These are phyloP conservation scores for Sphagnum fallax DNA, from an alignment of 228 moss, liverwort and hornwort species.

Conservation along the genomic window DNA sequence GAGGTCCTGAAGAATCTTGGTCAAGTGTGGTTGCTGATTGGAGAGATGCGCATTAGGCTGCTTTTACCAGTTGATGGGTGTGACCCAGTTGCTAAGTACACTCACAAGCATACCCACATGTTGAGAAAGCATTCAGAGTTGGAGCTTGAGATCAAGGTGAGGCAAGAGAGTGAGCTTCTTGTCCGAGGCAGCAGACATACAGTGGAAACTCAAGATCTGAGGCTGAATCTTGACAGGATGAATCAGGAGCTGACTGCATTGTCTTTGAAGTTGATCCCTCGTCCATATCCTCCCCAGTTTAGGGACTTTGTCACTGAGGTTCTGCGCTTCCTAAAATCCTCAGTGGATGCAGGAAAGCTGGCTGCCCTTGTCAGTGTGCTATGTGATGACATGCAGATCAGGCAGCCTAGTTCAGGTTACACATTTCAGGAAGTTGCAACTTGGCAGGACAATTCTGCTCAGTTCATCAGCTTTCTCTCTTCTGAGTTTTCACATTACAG, in stretches of 20 bases:
- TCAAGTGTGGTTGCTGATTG: constrained; percentile 62
- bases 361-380: constrained; percentile 39
- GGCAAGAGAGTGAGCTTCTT: constrained; percentile 61
- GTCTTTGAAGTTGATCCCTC: constrained; percentile 55
- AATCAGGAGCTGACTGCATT: constrained; percentile 46
- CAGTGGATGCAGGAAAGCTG: constrained; percentile 51
- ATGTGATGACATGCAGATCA: constrained; percentile 6
- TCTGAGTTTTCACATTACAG: constrained; percentile 63
- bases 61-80: constrained; percentile 66
- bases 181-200: constrained; percentile 55
- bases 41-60: constrained; percentile 64
- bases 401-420: constrained; percentile 6
- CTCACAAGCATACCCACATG: constrained; percentile 48
- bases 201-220: constrained; percentile 26
- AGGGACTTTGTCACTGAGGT: constrained; percentile 61
- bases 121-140: constrained; percentile 28
- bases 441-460: constrained; percentile 76
- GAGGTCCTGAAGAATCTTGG: constrained; percentile 48
- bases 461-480: constrained; percentile 55
- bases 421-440: constrained; percentile 45
- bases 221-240: constrained; percentile 30
- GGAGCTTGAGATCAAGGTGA: constrained; percentile 59
- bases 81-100: constrained; percentile 84
- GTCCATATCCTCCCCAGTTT: constrained; percentile 71
- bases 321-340: constrained; percentile 46